Base-by-base conservation (phyloP, 805 yeast species). In the Schwanniomyces yamadae region DNA sequence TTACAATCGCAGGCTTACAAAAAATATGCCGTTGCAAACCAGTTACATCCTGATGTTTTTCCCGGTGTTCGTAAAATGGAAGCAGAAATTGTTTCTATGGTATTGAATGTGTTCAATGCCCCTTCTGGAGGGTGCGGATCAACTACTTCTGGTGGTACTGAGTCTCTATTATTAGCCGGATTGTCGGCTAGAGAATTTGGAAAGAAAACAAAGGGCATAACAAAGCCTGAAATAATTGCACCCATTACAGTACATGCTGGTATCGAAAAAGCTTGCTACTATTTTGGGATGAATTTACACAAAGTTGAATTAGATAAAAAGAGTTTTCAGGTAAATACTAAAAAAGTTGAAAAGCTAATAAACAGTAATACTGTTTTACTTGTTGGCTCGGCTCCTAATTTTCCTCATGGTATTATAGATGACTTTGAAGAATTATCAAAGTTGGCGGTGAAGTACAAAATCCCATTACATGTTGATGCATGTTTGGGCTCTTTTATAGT, bases 21-120 rank as follows among this genome's bases (percentile, higher is more conserved):
- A 35, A 74, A 75, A 52, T 90, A 77, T 58, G 78, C 93, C 5
- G 89, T 90, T 16, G 88, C 97, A 2, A 91, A 93, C 62, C 99
- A 93, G 62, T 69, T 91, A 34, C 99, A 91, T 57, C 99, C 99
- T 0, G 98, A 91, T 61, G 93, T 89, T 3, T 91, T 91, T 55
- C 99, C 98, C 0, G 98, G 95, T 5, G 85, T 91, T 6, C 78
- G 99, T 28, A 89, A 91, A 59, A 90, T 91, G 96, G 99, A 91
- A 55, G 69, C 96, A 5, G 98, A 93, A 54, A 87, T 90, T 8
- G 97, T 91, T 3, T 70, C 91, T 1, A 93, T 93, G 98, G 90
- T 84, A 4, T 66, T 93, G 44, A 73, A 70, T 13, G 54, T 90
- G 50, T 91, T 83, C 66, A 74, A 90, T 58, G 96, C 91, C 0